These are phyloP conservation scores for Diaporthe vexans DNA, from an alignment of 2,329 filamentous ascomycete species.

Conservation along the genomic window DNA sequence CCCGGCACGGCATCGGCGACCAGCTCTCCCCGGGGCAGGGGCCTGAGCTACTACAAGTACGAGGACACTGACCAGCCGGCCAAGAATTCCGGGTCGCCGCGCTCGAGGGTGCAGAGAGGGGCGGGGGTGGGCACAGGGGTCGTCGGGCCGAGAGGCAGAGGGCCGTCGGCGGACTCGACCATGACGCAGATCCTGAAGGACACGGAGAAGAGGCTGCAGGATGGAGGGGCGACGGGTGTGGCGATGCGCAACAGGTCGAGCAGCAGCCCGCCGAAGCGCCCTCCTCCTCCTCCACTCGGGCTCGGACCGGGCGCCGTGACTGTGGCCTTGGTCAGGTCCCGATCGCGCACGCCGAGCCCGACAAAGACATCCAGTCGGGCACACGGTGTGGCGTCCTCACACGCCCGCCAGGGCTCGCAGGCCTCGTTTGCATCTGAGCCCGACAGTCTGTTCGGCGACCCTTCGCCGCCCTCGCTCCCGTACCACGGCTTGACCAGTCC, in stretches of 20 bases:
- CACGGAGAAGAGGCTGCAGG: slow-evolving; percentile 65
- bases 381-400: slow-evolving; percentile 31
- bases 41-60: slow-evolving; percentile 39
- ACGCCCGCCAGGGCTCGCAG: slow-evolving; percentile 51
- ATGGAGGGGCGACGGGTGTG: slow-evolving; percentile 41
- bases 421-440: slow-evolving; percentile 53
- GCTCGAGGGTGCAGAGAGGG: not conserved
- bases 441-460: slow-evolving; percentile 57
- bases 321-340: slow-evolving; percentile 31
- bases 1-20: slow-evolving; percentile 7
- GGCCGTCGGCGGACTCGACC: slow-evolving; percentile 60
- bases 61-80: slow-evolving; percentile 37
- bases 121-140: slow-evolving; percentile 36
- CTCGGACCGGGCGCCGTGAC: slow-evolving; percentile 27
- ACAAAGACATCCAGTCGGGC: slow-evolving; percentile 45
- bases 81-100: slow-evolving; percentile 33
- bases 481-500: slow-evolving; percentile 59
- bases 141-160: slow-evolving; percentile 44
- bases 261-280: slow-evolving; percentile 46
- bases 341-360: slow-evolving; percentile 49
- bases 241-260: slow-evolving; percentile 48
- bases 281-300: slow-evolving; percentile 32
- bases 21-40: slow-evolving; percentile 17
- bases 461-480: slow-evolving; percentile 54
- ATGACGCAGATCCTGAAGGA: slow-evolving; percentile 65